phyloP scores from a whole-genome alignment of 495 filamentous ascomycete genomes.

The Sphaerosporella brunnea region DNA sequence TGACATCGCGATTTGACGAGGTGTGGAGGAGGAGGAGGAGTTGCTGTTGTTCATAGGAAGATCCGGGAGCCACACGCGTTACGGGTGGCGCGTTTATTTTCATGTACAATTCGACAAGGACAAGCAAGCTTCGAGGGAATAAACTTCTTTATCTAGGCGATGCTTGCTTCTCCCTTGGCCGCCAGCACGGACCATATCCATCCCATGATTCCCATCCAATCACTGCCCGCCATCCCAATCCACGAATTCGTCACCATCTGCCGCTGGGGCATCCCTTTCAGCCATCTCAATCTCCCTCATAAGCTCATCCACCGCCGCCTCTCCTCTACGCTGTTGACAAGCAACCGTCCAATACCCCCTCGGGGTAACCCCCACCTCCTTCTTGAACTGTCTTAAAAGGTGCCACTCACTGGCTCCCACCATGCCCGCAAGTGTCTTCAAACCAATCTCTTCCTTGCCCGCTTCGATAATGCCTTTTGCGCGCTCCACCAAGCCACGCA shows the following conservation, averaged over 20 bases:
- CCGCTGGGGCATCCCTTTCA: background rate
- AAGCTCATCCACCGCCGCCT: background rate
- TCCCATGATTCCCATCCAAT: too few species aligned
- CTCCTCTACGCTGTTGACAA: background rate
- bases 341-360: constrained; percentile 29
- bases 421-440: constrained; percentile 35
- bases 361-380: constrained; percentile 42
- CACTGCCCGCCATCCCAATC: background rate
- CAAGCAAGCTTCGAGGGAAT: too few species aligned
- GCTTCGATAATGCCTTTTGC: constrained; percentile 29
- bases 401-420: constrained; percentile 42
- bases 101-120: too few species aligned
- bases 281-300: background rate
- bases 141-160: too few species aligned
- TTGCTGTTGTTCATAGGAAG: too few species aligned
- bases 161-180: too few species aligned
- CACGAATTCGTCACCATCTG: background rate
- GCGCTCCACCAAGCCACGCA: constrained; percentile 31
- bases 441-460: constrained; percentile 27
- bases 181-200: too few species aligned
- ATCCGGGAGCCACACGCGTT: too few species aligned
- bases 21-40: too few species aligned
- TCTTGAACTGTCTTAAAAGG: constrained; percentile 46
- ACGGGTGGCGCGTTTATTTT: too few species aligned
- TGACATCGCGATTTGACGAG: constrained; percentile 1